Evolutionary conservation across 2,329 filamentous ascomycete genomes (phyloP).

Genomic region (Lecanoromycetidae sp.): DNA sequence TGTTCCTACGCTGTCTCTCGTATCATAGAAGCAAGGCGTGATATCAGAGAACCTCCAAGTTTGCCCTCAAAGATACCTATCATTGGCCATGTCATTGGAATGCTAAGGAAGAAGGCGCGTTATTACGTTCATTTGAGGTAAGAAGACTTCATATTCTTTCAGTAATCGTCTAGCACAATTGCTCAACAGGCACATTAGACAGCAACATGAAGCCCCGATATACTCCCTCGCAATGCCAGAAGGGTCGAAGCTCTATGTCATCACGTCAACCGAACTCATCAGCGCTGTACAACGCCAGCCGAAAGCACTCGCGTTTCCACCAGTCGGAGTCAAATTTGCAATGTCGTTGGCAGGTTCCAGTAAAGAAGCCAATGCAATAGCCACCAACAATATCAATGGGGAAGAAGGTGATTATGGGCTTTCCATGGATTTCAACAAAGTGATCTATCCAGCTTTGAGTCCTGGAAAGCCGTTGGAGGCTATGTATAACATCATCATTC

Average conservation of each 20-base stretch:
- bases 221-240: conserved; percentile 30
- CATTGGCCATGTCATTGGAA: too few species aligned
- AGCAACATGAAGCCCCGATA: conserved; percentile 19
- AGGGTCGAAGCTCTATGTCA: conserved; percentile 32
- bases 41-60: too few species aligned
- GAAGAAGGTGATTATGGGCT: conserved; percentile 28
- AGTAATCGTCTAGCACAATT: too few species aligned
- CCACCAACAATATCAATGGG: conserved; percentile 25
- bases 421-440: conserved; percentile 26
- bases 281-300: conserved; percentile 28
- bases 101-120: too few species aligned
- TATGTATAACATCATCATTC: conserved; percentile 28
- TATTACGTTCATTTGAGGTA: too few species aligned
- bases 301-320: conserved; percentile 28
- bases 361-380: conserved; percentile 23
- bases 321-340: conserved; percentile 27
- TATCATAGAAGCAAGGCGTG: too few species aligned
- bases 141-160: too few species aligned
- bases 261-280: conserved; percentile 29
- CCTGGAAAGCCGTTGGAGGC: conserved; percentile 25
- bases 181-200: neutral
- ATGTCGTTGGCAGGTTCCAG: conserved; percentile 24
- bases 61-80: too few species aligned
- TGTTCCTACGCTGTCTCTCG: neutral
- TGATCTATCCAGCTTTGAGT: conserved; percentile 25